These are phyloP conservation scores for Quercus robur DNA, from an alignment of 306 rosid genomes.

Conservation along the genomic window DNA sequence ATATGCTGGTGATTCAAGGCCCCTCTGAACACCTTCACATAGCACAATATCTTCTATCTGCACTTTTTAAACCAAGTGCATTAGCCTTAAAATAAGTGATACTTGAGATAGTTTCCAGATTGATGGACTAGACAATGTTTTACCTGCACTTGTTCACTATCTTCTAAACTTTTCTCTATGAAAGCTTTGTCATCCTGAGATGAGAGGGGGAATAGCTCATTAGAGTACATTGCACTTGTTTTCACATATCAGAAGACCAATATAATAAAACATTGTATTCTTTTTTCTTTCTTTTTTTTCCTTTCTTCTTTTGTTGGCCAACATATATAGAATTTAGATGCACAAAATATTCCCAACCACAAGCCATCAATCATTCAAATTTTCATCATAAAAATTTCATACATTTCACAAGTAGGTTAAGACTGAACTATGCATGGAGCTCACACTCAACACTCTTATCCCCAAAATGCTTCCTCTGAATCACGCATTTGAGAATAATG, in stretches of 20 bases:
- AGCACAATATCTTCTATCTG: slow-evolving; percentile 76
- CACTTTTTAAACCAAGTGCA: slow-evolving; percentile 11
- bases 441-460: neutral
- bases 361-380: neutral
- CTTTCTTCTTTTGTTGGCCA: neutral
- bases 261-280: neutral
- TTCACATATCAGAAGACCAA: neutral
- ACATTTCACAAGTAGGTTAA: neutral
- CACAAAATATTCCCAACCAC: neutral
- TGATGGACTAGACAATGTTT: neutral
- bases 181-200: slow-evolving; percentile 59
- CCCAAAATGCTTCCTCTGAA: neutral
- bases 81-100: neutral
- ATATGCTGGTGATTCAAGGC: slow-evolving; percentile 81
- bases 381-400: neutral
- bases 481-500: no score
- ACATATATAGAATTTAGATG: neutral
- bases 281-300: neutral
- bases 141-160: slow-evolving; percentile 91
- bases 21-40: slow-evolving; percentile 84
- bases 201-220: neutral
- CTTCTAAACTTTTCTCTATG: slow-evolving; percentile 65
- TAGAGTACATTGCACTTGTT: slow-evolving; percentile 3
- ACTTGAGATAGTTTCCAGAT: neutral
- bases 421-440: neutral